phyloP scores from a whole-genome alignment of 108 stramenopile genomes.

The Parmales sp. region DNA sequence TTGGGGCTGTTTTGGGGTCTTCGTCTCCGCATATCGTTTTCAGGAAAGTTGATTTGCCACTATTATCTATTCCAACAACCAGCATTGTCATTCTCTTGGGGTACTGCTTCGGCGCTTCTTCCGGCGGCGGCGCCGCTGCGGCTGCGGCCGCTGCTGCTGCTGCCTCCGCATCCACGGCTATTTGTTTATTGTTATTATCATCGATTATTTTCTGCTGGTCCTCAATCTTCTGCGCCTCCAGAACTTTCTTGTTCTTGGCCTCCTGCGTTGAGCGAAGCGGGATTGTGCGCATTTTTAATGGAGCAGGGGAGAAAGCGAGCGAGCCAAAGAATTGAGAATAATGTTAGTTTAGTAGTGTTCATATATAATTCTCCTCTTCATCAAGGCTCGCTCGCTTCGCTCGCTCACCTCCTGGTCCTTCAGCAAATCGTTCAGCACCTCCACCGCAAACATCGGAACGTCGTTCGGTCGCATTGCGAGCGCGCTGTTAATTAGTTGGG shows the following conservation, averaged over 20 bases:
- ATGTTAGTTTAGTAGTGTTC: no score
- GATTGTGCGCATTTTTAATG: no score
- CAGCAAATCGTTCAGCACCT: neutral
- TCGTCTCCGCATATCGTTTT: constrained; percentile 18
- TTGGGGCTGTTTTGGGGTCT: constrained; percentile 20
- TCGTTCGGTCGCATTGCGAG: neutral
- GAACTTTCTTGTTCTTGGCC: no score
- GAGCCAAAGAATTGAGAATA: no score
- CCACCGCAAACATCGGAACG: neutral
- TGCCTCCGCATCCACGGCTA: neutral
- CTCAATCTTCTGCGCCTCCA: neutral
- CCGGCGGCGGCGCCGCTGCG: neutral
- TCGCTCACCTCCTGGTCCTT: neutral
- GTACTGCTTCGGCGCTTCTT: neutral
- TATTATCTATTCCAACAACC: constrained; percentile 15
- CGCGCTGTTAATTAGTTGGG: neutral
- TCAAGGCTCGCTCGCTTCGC: neutral
- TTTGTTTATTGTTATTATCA: neutral
- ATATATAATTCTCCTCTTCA: no score
- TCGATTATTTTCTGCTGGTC: neutral
- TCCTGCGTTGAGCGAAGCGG: no score
- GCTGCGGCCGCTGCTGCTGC: neutral
- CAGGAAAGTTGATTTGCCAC: constrained; percentile 25
- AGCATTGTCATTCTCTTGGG: constrained; percentile 15
- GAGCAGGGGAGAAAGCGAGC: no score